Evolutionary conservation across 2,329 filamentous ascomycete species (phyloP), one percentile per base, ranked within the genome.

Genomic region (Trichophaea hybrida): DNA sequence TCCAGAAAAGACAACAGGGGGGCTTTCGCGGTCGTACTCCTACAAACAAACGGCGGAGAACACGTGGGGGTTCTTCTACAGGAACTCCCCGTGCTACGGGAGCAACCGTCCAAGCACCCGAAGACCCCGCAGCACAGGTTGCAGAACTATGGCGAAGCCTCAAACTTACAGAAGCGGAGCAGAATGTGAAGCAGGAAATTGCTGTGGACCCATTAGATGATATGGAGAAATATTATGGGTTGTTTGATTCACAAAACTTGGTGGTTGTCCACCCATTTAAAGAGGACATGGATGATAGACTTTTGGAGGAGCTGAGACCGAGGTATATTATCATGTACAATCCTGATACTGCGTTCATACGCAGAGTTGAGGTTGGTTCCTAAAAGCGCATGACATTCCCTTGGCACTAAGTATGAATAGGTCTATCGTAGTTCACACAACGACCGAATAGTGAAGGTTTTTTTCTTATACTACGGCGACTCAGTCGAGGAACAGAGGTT

Each of bases 251-350:
- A 82, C 80, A 88, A 66, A 87, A 95, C 66, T 76, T 97, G 17
- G 78, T 97, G 10, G 82, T 95, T 44, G 78, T 97, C 15, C 93
- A 97, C 71, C 86, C 93, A 1, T 98, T 95, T 71, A 89, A 95
- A 61, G 90, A 90, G 8, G 93, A 97, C 70, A 85, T 91, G 75
- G 93, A 98, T 71, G 93, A 97, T 70, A 88, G 94, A 71, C 79
- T 97, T n/a, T 79, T 98, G 1, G 91, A 98, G 71, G 93, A 98
- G 73, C 78, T 93, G 60, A 89, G 87, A 69, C 93, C 93, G 37
- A 83, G 87, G 61, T 96, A 96, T 72, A 88, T 98, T 61, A 86
- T 98, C 74, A 97, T 98, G 93, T 98, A 96, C 72, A 93, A 97
- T 71, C 91, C 93, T 0, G 89, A 97, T 66, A 83, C 91, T 2